A percentile compares a stretch with the other conserved stretches of the same genome.
Evolutionary conservation across 441 rosid species (phyloP).

Genomic region (Gossypium laxum): DNA sequence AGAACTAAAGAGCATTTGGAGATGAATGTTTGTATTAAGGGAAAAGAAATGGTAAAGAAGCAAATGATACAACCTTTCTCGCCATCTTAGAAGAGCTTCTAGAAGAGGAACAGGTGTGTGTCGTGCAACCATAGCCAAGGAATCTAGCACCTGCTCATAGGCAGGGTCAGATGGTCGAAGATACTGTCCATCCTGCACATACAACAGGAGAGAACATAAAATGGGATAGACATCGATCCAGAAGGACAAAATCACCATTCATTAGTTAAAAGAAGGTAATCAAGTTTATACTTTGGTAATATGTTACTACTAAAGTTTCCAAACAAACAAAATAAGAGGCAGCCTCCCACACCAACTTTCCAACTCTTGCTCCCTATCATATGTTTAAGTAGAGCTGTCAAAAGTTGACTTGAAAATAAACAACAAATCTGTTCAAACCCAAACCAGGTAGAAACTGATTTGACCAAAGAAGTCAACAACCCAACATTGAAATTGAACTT

Average conservation of each 20-base stretch:
- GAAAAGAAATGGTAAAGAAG: neutral
- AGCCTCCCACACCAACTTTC: neutral
- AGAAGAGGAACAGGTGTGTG: constrained; percentile 96
- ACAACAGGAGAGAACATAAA: constrained; percentile 10
- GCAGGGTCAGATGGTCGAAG: constrained; percentile 96
- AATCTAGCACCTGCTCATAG: constrained; percentile 91
- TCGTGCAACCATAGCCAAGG: constrained; percentile 92
- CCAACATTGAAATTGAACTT: neutral
- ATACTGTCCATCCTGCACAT: constrained; percentile 83
- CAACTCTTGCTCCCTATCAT: neutral
- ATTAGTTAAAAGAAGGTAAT: neutral
- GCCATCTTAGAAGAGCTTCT: constrained; percentile 93
- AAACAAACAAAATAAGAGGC: neutral
- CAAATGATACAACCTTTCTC: constrained; percentile 57
- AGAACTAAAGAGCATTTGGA: neutral
- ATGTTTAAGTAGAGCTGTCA: neutral
- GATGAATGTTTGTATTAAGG: constrained; percentile 9
- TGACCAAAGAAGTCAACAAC: neutral
- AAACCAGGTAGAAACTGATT: neutral
- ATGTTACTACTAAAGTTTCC: neutral
- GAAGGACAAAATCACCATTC: neutral
- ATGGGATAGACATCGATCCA: constrained; percentile 10
- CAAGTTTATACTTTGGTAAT: neutral
- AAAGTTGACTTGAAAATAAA: neutral
- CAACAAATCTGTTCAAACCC: neutral